Evolutionary conservation across 2,329 filamentous ascomycete species (phyloP).

Genomic region (Diplodia sapinea): DNA sequence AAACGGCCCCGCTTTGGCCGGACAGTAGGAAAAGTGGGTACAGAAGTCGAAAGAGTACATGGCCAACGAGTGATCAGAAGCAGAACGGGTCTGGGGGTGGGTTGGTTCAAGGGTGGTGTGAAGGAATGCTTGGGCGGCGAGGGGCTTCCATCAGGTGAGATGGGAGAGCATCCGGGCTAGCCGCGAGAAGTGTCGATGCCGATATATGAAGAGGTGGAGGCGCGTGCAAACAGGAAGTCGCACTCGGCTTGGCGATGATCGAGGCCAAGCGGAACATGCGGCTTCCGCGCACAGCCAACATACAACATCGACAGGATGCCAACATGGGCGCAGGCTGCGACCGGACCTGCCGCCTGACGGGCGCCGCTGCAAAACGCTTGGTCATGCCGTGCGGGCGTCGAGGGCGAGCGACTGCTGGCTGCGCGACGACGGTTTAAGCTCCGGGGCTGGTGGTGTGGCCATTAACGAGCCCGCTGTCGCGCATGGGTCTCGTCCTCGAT

Average conservation of each 20-base stretch:
- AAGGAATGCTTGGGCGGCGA: not conserved
- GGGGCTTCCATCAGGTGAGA: not conserved
- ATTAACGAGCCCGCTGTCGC: not conserved
- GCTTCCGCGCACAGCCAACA: not conserved
- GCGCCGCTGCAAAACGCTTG: not conserved
- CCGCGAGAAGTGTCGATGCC: not conserved
- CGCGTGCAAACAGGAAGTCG: not conserved
- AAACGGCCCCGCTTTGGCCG: not conserved
- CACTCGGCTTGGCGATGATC: conserved; percentile 18
- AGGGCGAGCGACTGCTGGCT: not conserved
- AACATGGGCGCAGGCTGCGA: not conserved
- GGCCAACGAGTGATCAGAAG: not conserved
- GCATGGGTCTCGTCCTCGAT: not conserved
- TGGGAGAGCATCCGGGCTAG: conserved; percentile 1
- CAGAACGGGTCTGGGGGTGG: not conserved
- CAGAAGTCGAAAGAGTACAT: not conserved
- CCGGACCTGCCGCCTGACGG: not conserved
- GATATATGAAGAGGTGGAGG: conserved; percentile 2
- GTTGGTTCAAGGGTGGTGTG: not conserved
- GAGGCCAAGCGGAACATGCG: not conserved
- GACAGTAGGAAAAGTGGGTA: conserved; percentile 6
- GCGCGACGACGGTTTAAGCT: conserved; percentile 28
- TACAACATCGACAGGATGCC: not conserved
- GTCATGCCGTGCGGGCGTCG: not conserved
- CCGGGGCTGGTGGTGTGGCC: conserved; percentile 12